Base-by-base conservation (phyloP, 208 protist genomes). In the Tritrichomonas foetus region DNA sequence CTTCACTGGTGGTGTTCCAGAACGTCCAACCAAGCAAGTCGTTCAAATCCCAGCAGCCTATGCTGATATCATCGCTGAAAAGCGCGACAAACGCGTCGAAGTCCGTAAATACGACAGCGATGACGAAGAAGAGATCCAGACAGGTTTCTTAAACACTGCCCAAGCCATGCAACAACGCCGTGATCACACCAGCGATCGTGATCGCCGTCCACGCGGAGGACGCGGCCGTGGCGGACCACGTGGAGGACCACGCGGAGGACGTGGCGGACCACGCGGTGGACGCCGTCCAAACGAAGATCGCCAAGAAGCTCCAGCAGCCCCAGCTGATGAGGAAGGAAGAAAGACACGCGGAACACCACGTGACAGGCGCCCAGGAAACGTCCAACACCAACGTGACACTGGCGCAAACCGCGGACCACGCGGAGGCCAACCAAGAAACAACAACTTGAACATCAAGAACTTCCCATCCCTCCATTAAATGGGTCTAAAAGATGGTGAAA, bases 401-500 rank as follows among this genome's bases (percentile, higher is more conserved):
- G 33, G 13, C 41, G 0, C n/a, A 11, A 30, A 30, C 41, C 3
- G 50, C 1, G 14, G 9, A 25, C 13, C 13, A 25, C 55, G 55
- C 55, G 13, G 9, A 25, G 55, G 20, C 55, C 9, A 25, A 9
- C 64, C 64, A 72, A 78, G 33, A 20, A 8, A 64, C 8, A 64
- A 20, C 55, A 64, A 64, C 55, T 44, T 78, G 13, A 41, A 11
- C 14, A 25, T 78, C 44, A 22, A 49, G 20, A 82, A 82, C 74
- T 82, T 82, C 74, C 74, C 74, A 82, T 50, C 33, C 41, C 74
- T 82, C 41, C 41, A 82, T 22, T 64, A 64, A 64, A 64, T n/a
- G n/a, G n/a, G n/a, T n/a, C n/a, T n/a, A n/a, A n/a, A n/a, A n/a
- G n/a, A n/a, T n/a, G n/a, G n/a, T n/a, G n/a, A n/a, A n/a, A n/a